Conservation (phyloP, 169 alveolate species). For the Plasmodium adleri region DNA sequence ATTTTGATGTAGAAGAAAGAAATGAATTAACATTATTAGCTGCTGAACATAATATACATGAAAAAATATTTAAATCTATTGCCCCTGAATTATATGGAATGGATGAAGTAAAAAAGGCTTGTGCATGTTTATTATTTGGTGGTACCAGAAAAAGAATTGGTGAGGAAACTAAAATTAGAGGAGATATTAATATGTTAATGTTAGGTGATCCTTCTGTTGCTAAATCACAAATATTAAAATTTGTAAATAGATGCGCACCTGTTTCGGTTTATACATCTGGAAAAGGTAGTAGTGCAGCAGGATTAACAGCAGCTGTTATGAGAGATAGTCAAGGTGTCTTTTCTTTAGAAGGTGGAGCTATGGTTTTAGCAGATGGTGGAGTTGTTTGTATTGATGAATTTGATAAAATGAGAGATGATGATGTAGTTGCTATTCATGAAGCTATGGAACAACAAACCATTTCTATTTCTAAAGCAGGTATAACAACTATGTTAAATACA, state of each 20-base stretch:
- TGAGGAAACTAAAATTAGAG: slow-evolving; percentile 97
- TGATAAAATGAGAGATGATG: slow-evolving; percentile 99
- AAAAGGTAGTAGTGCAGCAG: slow-evolving; percentile 99
- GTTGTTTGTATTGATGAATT: slow-evolving; percentile 99
- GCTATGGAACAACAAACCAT: slow-evolving; percentile 99
- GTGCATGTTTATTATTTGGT: slow-evolving; percentile 98
- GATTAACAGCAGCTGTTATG: slow-evolving; percentile 99
- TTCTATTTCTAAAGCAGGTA: slow-evolving; percentile 99
- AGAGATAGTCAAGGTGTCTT: slow-evolving; percentile 90
- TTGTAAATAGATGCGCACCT: slow-evolving; percentile 98
- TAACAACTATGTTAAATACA: slow-evolving; percentile 97
- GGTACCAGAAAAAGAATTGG: slow-evolving; percentile 97
- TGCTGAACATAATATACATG: slow-evolving; percentile 94
- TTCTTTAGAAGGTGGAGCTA: slow-evolving; percentile 99
- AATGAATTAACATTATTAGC: slow-evolving; percentile 86
- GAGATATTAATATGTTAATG: slow-evolving; percentile 95
- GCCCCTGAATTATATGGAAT: slow-evolving; percentile 98
- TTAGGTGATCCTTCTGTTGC: slow-evolving; percentile 99
- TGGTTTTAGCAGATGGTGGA: slow-evolving; percentile 99
- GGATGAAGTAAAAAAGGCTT: slow-evolving; percentile 97
- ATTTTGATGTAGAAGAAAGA: slow-evolving; percentile 85
- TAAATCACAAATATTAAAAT: slow-evolving; percentile 97
- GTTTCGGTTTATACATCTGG: slow-evolving; percentile 99
- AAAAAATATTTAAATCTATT: slow-evolving; percentile 93
- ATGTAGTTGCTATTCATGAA: slow-evolving; percentile 99